Evolutionary conservation across 2,329 filamentous ascomycete genomes (phyloP).

Genomic region (Diplodia scrobiculata): DNA sequence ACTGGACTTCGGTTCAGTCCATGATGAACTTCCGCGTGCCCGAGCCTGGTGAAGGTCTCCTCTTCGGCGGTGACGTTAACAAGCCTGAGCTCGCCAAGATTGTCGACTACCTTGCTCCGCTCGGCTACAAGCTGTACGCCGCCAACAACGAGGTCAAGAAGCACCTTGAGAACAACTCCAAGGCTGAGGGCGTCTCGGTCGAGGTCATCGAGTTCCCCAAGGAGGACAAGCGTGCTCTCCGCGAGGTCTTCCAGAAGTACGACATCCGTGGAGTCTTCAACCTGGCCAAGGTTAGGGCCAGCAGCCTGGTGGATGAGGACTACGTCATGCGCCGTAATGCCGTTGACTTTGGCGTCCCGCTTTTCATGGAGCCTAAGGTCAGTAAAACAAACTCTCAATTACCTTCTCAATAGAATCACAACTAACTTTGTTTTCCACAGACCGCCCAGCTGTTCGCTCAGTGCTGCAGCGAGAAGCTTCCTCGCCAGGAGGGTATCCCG

Average conservation of each 20-base stretch:
- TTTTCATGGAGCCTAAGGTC: conserved; percentile 99
- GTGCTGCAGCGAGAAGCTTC: conserved; percentile 96
- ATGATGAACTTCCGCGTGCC: conserved; percentile 99
- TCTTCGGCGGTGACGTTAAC: conserved; percentile 82
- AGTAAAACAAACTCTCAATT: conserved; percentile 40
- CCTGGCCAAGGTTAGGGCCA: conserved; percentile 78
- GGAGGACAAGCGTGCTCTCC: conserved; percentile 89
- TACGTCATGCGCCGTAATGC: conserved; percentile 99
- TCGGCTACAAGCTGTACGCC: conserved; percentile 93
- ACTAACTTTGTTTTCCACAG: conserved; percentile 50
- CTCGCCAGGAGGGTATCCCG: conserved; percentile 83
- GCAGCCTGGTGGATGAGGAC: conserved; percentile 85
- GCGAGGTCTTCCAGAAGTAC: conserved; percentile 95
- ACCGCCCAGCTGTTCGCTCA: conserved; percentile 94
- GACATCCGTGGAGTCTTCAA: conserved; percentile 97
- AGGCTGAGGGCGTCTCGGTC: conserved; percentile 66
- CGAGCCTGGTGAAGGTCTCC: conserved; percentile 88
- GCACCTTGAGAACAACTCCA: conserved; percentile 72
- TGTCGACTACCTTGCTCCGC: conserved; percentile 81
- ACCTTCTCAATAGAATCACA: neutral
- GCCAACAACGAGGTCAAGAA: conserved; percentile 79
- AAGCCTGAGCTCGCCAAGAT: conserved; percentile 73
- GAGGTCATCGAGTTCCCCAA: conserved; percentile 97
- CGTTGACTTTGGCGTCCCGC: conserved; percentile 94
- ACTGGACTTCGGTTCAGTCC: conserved; percentile 94